Evolutionary conservation across 805 yeast species (phyloP).

Genomic region (Metschnikowia anglica): DNA sequence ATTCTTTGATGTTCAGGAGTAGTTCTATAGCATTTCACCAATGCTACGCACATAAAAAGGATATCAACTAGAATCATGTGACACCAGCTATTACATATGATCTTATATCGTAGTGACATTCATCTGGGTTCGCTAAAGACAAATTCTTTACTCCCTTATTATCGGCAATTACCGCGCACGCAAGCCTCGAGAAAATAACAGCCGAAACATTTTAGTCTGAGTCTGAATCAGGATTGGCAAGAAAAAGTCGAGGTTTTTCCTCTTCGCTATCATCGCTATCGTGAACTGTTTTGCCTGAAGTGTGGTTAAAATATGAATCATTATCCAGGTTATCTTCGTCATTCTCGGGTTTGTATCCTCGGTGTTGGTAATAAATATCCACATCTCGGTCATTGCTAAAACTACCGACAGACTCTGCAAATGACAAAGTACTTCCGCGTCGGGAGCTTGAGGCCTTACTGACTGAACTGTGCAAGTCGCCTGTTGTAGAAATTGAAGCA

Average conservation of each 20-base stretch:
- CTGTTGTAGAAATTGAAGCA: constrained; percentile 21
- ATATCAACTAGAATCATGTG: no score
- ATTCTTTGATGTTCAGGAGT: no score
- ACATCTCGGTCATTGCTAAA: constrained; percentile 26
- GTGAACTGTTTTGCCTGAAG: constrained; percentile 12
- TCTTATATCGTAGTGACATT: no score
- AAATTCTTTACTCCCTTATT: no score
- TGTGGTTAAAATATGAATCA: constrained; percentile 8
- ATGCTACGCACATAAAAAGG: no score
- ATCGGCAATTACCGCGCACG: no score
- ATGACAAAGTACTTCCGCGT: constrained; percentile 24
- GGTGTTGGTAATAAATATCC: constrained; percentile 43
- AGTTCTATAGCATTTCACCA: no score
- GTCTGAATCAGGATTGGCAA: constrained; percentile 57
- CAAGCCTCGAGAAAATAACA: no score
- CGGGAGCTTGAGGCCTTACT: constrained; percentile 19
- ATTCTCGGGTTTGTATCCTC: constrained; percentile 33
- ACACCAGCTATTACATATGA: no score
- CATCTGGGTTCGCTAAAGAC: no score
- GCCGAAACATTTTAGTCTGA: constrained; percentile 27
- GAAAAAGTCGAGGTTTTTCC: constrained; percentile 45
- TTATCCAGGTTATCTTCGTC: constrained; percentile 25
- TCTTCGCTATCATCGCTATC: constrained; percentile 30
- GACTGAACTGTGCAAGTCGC: constrained; percentile 23
- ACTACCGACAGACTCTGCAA: constrained; percentile 31